Base-by-base conservation (phyloP, 495 filamentous ascomycete species). In the Penicillium maclennaniae region DNA sequence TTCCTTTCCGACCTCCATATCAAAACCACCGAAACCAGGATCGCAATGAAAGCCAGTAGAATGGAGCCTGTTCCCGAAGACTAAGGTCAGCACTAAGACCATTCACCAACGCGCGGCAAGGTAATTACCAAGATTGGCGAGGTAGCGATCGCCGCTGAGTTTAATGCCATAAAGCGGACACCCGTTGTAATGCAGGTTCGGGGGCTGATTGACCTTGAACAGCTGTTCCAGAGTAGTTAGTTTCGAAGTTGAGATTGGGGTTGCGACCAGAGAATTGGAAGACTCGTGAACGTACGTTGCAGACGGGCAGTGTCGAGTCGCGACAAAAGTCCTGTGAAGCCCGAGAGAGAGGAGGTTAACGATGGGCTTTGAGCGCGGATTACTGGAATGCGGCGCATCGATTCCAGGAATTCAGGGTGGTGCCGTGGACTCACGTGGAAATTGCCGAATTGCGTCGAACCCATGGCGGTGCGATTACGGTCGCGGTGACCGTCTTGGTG, bases 241-340 rank as follows among this genome's bases (percentile, higher is more conserved):
- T 54, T 27, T 8, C 14, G 34, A 16, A 21, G 2, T 31, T 27
- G 14, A 36, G 23, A 23, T 23, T 5, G 23, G 5, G 23, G 5
- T 23, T 23, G 23, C 23, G 23, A 23, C 23, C 23, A 5, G 23
- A 23, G 16, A 14, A 31, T 37, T 16, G 26, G 14, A 43, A 49
- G 31, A 7, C 23, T 23, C 55, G 56, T 21, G 38, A 50, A 85
- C 92, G 56, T 82, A 97, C 92, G 81, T 96, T 96, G 83, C 92
- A 97, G 58, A 96, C 83, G 56, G 93, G 93, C 64, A 99, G 79
- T 56, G 92, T 97, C 56, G 91, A 91, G 76, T 96, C 90, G 62
- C 88, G 87, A 84, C 93, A 99, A 69, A 99, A 96, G 74, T 93
- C 76, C 88, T 95, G 61, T 69, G 55, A 59, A 45, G 62, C 45